These are phyloP conservation scores for Myriosclerotinia duriaeana DNA, from an alignment of 2,329 filamentous ascomycete species.

Conservation along the genomic window DNA sequence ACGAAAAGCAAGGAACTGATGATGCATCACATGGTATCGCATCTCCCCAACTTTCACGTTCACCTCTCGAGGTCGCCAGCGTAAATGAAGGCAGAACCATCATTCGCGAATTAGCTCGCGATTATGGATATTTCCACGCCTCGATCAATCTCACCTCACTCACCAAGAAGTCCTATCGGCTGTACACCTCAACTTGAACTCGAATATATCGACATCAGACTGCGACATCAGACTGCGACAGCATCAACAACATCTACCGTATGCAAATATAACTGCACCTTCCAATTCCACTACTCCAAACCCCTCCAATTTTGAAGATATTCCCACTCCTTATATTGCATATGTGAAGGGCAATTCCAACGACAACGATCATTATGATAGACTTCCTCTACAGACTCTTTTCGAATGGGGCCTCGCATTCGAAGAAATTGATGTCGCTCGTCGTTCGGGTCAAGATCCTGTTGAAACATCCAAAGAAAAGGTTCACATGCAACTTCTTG, in stretches of 20 bases:
- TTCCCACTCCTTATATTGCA: not conserved
- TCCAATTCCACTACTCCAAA: not conserved
- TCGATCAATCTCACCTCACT: not conserved
- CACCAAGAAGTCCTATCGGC: not conserved
- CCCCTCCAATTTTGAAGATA: not conserved
- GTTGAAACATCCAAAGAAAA: not conserved
- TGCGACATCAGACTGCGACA: not conserved
- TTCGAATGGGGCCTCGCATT: not conserved
- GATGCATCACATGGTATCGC: no score
- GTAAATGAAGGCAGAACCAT: no score
- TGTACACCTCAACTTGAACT: not conserved
- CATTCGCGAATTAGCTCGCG: not conserved
- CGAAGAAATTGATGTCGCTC: not conserved
- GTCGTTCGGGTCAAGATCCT: not conserved
- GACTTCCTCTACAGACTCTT: not conserved
- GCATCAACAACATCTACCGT: not conserved
- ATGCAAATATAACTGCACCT: not conserved
- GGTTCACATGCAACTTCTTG: not conserved
- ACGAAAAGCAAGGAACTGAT: no score
- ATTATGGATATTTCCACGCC: conserved; percentile 8
- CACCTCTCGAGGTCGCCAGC: no score
- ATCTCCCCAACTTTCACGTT: no score
- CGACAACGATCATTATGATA: no score
- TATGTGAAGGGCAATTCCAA: not conserved
- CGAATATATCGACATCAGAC: not conserved